These are phyloP conservation scores for Lathyrus aphaca DNA, from an alignment of 306 rosid species.

Conservation along the genomic window DNA sequence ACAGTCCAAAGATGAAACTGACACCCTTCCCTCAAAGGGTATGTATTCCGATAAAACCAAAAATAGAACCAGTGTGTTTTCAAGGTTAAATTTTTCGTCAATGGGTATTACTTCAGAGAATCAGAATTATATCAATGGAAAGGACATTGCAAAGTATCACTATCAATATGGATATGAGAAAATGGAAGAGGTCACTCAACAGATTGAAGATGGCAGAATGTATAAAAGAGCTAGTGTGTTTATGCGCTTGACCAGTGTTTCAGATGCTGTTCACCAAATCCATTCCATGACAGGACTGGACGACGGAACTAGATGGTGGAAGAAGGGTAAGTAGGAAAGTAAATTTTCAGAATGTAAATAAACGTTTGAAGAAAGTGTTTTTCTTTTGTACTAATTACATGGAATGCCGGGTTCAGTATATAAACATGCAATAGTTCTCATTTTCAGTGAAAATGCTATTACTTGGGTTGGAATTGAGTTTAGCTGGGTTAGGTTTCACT, in stretches of 20 bases:
- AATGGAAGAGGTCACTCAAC: background rate
- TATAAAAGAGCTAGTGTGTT: slow-evolving; percentile 39
- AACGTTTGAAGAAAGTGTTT: background rate
- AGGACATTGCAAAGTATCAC: slow-evolving; percentile 10
- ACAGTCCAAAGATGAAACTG: slow-evolving; percentile 27
- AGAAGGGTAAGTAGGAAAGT: slow-evolving; percentile 11
- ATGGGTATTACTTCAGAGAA: slow-evolving; percentile 15
- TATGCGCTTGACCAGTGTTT: slow-evolving; percentile 36
- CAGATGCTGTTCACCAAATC: slow-evolving; percentile 26
- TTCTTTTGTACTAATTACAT: background rate
- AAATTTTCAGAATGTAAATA: background rate
- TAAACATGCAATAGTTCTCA: background rate
- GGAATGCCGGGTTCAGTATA: background rate
- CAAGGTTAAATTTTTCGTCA: slow-evolving; percentile 43
- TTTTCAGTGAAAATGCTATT: background rate
- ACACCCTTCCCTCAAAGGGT: slow-evolving; percentile 13
- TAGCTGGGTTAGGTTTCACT: background rate
- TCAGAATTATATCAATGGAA: slow-evolving; percentile 11
- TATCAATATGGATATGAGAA: slow-evolving; percentile 7
- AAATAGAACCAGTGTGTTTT: slow-evolving; percentile 46
- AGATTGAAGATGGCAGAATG: slow-evolving; percentile 8
- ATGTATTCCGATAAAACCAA: slow-evolving; percentile 38
- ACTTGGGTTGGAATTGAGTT: background rate
- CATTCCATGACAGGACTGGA: slow-evolving; percentile 4
- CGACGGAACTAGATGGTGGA: slow-evolving; percentile 22